These are phyloP conservation scores for Metarhizium robertsii DNA, from an alignment of 2,329 filamentous ascomycete genomes.

Conservation along the genomic window DNA sequence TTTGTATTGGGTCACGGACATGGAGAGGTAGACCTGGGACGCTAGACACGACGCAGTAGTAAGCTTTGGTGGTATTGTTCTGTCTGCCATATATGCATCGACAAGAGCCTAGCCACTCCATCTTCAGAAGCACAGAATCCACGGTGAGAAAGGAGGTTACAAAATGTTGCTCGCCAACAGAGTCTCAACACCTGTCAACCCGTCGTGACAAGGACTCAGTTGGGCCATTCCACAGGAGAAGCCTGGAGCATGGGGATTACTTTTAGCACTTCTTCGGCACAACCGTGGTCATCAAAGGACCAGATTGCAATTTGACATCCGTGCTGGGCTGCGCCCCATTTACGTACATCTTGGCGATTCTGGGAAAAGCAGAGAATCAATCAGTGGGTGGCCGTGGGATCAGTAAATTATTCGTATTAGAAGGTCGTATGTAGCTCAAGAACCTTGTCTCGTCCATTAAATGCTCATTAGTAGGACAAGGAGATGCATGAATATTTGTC, in stretches of 20 bases:
- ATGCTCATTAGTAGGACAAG: conserved; percentile 7
- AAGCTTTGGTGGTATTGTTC: no score
- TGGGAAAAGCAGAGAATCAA: neutral
- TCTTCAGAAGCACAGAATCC: no score
- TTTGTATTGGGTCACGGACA: no score
- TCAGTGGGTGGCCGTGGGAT: neutral
- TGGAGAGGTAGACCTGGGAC: no score
- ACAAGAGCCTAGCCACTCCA: neutral
- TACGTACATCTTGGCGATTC: neutral
- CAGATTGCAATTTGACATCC: conserved; percentile 99
- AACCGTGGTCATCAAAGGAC: conserved; percentile 77
- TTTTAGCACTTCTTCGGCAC: conserved; percentile 99
- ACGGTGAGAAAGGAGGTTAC: neutral
- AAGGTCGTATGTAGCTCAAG: neutral
- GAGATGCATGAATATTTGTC: conserved; percentile 6
- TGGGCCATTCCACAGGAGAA: conserved; percentile 13
- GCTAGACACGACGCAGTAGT: no score
- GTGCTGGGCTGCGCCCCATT: conserved; percentile 49
- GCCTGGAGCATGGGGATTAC: conserved; percentile 30
- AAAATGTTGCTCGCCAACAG: conserved; percentile 20
- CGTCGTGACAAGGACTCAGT: neutral
- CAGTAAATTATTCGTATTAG: neutral
- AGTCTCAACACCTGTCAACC: neutral
- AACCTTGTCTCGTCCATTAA: neutral
- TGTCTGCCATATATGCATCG: neutral